Evolutionary conservation across 2,329 filamentous ascomycete species (phyloP).

Genomic region (Trichoderma sp.): DNA sequence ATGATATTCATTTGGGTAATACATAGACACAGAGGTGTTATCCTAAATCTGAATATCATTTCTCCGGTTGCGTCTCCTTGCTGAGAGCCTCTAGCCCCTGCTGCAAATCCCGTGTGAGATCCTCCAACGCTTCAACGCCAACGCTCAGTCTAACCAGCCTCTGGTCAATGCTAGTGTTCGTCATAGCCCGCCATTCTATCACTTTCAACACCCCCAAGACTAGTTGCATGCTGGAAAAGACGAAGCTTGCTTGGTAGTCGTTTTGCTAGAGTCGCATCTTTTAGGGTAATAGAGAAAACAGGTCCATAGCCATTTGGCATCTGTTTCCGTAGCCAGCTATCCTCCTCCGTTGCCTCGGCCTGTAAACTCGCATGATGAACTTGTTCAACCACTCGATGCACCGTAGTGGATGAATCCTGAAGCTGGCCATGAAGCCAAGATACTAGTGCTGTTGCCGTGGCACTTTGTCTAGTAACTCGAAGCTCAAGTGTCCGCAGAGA

Average conservation of each 20-base stretch:
- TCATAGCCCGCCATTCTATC: slow-evolving; percentile 77
- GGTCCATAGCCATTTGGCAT: not conserved
- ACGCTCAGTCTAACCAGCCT: slow-evolving; percentile 61
- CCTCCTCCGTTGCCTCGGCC: not conserved
- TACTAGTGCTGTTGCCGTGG: not conserved
- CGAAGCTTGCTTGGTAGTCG: not conserved
- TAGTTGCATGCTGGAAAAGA: not conserved
- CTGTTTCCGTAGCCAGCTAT: not conserved
- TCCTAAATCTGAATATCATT: not conserved
- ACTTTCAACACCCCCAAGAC: not conserved
- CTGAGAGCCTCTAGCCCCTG: slow-evolving; percentile 85
- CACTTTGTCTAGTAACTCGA: not conserved
- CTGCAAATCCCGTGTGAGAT: slow-evolving; percentile 23
- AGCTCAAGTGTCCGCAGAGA: not conserved
- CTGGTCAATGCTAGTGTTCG: slow-evolving; percentile 71
- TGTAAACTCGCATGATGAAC: not conserved
- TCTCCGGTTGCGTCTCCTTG: slow-evolving; percentile 66
- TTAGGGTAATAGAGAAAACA: not conserved
- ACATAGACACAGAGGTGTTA: too few species aligned
- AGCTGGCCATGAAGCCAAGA: not conserved
- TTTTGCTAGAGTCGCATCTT: not conserved
- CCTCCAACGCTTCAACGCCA: not conserved
- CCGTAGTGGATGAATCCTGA: not conserved
- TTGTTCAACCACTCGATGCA: not conserved
- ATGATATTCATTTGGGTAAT: not conserved